A percentile compares a stretch with the other conserved stretches of the same genome.
Evolutionary conservation across 805 yeast species (phyloP).

Genomic region (Kluyveromyces starmeri): DNA sequence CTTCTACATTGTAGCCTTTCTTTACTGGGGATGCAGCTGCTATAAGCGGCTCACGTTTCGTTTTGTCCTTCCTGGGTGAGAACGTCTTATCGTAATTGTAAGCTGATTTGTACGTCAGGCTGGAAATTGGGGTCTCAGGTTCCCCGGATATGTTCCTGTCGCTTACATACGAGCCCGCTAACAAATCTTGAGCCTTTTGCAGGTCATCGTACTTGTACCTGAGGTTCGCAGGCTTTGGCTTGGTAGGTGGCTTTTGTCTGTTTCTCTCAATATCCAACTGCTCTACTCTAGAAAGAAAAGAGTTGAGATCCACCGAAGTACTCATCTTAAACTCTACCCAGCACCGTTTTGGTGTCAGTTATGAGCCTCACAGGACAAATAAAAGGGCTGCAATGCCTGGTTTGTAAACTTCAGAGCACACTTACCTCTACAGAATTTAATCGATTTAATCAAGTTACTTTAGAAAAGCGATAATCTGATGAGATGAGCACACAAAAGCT

Average conservation of each 20-base stretch:
- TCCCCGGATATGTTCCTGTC: constrained; percentile 2
- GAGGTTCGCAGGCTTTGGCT: constrained; percentile 6
- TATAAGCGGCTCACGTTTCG: constrained; percentile 6
- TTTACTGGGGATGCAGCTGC: background rate
- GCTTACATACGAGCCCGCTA: constrained; percentile 10
- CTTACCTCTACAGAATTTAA: too few relatives aligned
- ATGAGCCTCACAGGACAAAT: too few relatives aligned
- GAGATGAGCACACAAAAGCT: too few relatives aligned
- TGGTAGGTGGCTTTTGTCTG: constrained; percentile 2
- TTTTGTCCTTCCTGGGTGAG: constrained; percentile 19
- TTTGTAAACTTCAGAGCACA: too few relatives aligned
- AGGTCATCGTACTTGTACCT: constrained; percentile 12
- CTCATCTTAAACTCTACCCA: too few relatives aligned
- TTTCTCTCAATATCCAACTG: constrained; percentile 14
- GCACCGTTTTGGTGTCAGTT: too few relatives aligned
- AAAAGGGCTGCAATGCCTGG: too few relatives aligned
- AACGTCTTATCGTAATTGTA: constrained; percentile 26
- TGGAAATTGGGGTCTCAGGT: constrained; percentile 3
- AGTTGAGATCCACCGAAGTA: too few relatives aligned
- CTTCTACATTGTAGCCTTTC: background rate
- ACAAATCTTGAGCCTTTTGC: constrained; percentile 13
- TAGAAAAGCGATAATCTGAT: too few relatives aligned
- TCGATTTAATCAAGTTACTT: too few relatives aligned
- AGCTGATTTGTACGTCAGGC: constrained; percentile 22
- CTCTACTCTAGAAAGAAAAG: constrained; percentile 23